Evolutionary conservation across 106 monocot species (phyloP), one percentile per base, ranked within the genome.

Genomic region (Platanthera guangdongensis): DNA sequence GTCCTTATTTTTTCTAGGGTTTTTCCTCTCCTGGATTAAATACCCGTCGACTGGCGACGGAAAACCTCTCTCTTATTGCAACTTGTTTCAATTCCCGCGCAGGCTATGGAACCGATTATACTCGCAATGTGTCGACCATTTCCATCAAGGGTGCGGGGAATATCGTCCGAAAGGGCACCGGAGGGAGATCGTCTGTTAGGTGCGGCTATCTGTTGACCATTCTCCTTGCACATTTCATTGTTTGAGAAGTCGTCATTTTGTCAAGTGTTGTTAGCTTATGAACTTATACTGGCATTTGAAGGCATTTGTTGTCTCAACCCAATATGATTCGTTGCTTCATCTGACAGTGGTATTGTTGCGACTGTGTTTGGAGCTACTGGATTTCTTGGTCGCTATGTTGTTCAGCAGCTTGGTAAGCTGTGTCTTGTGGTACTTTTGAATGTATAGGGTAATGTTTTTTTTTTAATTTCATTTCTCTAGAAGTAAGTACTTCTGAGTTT

Each of bases 301-400:
- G 71, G 48, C 49, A 47, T 50, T 72, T 72, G 22, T 72, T 72
- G 49, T n/a, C 18, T 48, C 9, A 48, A 5, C 49, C 71, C 5
- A 16, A n/a, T 47, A 16, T 71, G 49, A 49, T 71, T 71, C 15
- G 25, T n/a, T 76, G 28, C 11, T 32, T 28, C 4, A 55, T 78
- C 65, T 70, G 68, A 60, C 83, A 99, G 99, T 88, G 94, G 99
- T 50, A 92, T 99, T 76, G 85, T 99, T 75, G 94, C 94, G 15
- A 88, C 94, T 68, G 99, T 99, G 21, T 99, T 99, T 81, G 99
- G 99, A 81, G 94, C 99, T 81, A 99, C 99, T 69, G 99, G 99
- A 7, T 99, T 99, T 84, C 94, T 99, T 80, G 99, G 99, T 47
- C 88, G 99, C 28, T 99, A 99, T 88, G 88, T 99, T 79, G 99